Evolutionary conservation across 345 rosid species (phyloP).

Genomic region (Eucalyptus tenuipes): DNA sequence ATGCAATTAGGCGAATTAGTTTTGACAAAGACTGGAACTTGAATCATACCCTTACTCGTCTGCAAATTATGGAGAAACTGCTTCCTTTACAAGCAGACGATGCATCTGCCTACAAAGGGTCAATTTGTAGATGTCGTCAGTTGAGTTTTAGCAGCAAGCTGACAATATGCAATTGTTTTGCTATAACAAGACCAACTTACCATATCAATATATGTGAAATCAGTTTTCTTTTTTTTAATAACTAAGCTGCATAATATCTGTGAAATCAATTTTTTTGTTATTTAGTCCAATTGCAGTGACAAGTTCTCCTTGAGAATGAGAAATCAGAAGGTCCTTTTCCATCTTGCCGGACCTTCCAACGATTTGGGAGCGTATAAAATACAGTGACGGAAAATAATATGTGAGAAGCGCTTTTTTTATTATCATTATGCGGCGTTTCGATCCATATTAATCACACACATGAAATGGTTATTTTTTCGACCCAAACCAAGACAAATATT

Average conservation of each 20-base stretch:
- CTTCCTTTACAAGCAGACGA: background rate
- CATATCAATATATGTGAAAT: background rate
- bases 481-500: background rate
- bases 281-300: background rate
- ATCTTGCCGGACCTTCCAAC: background rate
- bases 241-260: background rate
- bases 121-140: background rate
- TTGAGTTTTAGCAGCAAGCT: background rate
- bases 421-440: background rate
- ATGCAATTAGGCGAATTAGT: background rate
- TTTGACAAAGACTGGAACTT: background rate
- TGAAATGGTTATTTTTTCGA: background rate
- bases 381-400: background rate
- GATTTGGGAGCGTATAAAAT: background rate
- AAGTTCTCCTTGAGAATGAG: background rate
- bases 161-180: background rate
- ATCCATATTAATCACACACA: background rate
- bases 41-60: background rate
- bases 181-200: background rate
- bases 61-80: background rate
- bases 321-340: background rate
- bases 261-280: background rate
- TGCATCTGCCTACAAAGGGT: background rate
- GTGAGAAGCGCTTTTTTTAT: background rate
- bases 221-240: background rate